These are phyloP conservation scores for Leishmania mexicana DNA, from an alignment of 208 protist species.

Conservation along the genomic window DNA sequence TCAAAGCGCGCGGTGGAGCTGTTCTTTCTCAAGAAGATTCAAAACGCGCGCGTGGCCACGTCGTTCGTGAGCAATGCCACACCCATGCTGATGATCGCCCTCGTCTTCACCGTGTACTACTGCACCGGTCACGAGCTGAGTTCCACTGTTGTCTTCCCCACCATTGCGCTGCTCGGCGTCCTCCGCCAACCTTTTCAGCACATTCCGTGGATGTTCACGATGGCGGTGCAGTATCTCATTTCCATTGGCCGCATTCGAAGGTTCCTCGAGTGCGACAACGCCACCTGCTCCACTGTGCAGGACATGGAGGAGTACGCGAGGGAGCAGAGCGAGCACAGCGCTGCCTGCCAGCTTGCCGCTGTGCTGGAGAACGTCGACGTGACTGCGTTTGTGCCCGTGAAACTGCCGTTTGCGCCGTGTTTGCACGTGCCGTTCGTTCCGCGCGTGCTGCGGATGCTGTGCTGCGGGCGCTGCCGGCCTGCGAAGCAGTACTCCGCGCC, in stretches of 20 bases:
- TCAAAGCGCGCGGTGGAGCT: constrained; percentile 54
- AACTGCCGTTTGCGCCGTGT: constrained; percentile 41
- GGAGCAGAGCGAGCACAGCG: constrained; percentile 15
- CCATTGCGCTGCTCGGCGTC: constrained; percentile 30
- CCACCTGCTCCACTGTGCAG: constrained; percentile 18
- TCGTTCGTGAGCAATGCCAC: constrained; percentile 60
- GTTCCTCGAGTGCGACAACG: constrained; percentile 70
- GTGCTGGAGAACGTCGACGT: constrained; percentile 49
- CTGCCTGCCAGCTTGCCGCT: constrained; percentile 36
- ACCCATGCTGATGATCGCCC: constrained; percentile 60
- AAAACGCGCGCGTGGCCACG: constrained; percentile 35
- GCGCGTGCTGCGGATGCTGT: constrained; percentile 27
- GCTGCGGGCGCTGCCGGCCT: constrained; percentile 26
- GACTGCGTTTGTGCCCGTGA: constrained; percentile 58
- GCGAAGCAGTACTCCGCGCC: not conserved
- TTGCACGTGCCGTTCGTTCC: too few species aligned
- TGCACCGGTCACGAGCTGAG: constrained; percentile 55
- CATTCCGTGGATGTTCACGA: constrained; percentile 75
- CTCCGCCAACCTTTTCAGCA: constrained; percentile 63
- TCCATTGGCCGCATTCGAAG: constrained; percentile 53
- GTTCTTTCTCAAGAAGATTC: constrained; percentile 35
- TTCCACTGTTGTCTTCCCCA: constrained; percentile 59
- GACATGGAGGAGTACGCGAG: constrained; percentile 32
- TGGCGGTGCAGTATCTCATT: constrained; percentile 68
- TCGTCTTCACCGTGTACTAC: constrained; percentile 43